These are phyloP conservation scores for Eucalyptus lansdowneana DNA, from an alignment of 345 rosid species.

Conservation along the genomic window DNA sequence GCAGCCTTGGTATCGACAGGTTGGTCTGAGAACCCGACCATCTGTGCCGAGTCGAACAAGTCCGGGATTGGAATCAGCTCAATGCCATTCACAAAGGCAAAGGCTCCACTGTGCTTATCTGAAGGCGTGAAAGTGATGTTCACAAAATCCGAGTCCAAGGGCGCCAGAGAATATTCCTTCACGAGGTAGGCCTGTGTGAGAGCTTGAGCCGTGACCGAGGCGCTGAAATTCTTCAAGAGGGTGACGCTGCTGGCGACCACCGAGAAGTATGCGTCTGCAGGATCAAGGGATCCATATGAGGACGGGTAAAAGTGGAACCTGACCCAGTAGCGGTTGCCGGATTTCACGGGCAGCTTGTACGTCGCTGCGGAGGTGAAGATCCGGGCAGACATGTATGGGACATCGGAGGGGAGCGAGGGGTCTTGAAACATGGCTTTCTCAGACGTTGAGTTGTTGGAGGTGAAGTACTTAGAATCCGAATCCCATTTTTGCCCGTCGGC, in stretches of 20 bases:
- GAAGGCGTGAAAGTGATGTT: slow-evolving; percentile 44
- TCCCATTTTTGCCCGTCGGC: slow-evolving; percentile 53
- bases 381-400: slow-evolving; percentile 76
- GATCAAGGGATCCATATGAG: slow-evolving; percentile 24
- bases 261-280: slow-evolving; percentile 43
- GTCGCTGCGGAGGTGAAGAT: slow-evolving; percentile 39
- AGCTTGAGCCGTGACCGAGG: slow-evolving; percentile 57
- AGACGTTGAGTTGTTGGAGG: slow-evolving; percentile 8
- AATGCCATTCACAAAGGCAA: slow-evolving; percentile 67
- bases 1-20: slow-evolving; percentile 6
- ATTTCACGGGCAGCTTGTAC: slow-evolving; percentile 32
- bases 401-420: slow-evolving; percentile 42
- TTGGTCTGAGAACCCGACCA: slow-evolving; percentile 46
- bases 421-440: slow-evolving; percentile 49
- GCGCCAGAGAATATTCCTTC: slow-evolving; percentile 50
- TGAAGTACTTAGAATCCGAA: slow-evolving; percentile 37
- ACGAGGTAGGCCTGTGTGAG: slow-evolving; percentile 55
- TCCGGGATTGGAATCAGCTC: slow-evolving; percentile 47
- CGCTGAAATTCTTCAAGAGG: slow-evolving; percentile 66
- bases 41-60: slow-evolving; percentile 27
- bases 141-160: slow-evolving; percentile 11
- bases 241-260: slow-evolving; percentile 35
- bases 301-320: slow-evolving; percentile 67
- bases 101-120: slow-evolving; percentile 15
- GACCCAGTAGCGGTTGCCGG: slow-evolving; percentile 25